Base-by-base conservation (phyloP, 352 stramenopile genomes). In the Pythium phragmitis region DNA sequence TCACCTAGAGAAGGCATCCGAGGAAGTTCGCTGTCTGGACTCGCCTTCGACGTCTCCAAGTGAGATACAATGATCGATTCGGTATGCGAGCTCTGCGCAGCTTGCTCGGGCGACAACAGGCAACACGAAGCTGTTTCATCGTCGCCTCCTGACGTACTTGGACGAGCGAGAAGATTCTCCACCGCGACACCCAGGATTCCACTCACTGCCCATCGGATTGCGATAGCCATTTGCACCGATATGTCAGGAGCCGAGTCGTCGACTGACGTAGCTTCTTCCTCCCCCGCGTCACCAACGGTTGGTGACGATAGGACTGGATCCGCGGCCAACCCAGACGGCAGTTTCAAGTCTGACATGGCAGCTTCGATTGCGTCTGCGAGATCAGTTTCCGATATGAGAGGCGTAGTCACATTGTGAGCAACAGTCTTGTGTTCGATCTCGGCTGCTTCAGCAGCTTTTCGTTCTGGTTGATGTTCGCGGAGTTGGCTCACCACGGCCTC, bases 111-210 rank as follows among this genome's bases (percentile, higher is more conserved):
- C 11, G 39, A 19, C 17, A 14, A 19, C 9, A 17, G 39, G 17
- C 9, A 14, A 46, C 45, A 50, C 17, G 17, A n/a, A 19, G 17
- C n/a, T 30, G 26, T 7, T 58, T 48, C n/a, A 21, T 37, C 33
- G 12, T 26, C 39, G 23, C 12, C 36, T 19, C n/a, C 4, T 36
- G n/a, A 14, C 9, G 16, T 21, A 39, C 21, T 5, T 4, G 21
- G 4, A 26, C 48, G 33, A 14, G 4, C 34, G 14, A 62, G 43
- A 34, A 65, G 26, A 46, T 77, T 76, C 36, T 80, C 69, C 0
- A 85, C 39, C 19, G 76, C 77, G 12, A 68, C 60, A 28, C 71
- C 71, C n/a, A 85, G 69, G 6, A 85, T 70, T 2, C 73, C 71
- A 33, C 74, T 57, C 7, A 85, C 65, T 30, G 54, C 77, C 47